phyloP scores from a whole-genome alignment of 805 yeast species.

The Komagataella kurtzmanii region DNA sequence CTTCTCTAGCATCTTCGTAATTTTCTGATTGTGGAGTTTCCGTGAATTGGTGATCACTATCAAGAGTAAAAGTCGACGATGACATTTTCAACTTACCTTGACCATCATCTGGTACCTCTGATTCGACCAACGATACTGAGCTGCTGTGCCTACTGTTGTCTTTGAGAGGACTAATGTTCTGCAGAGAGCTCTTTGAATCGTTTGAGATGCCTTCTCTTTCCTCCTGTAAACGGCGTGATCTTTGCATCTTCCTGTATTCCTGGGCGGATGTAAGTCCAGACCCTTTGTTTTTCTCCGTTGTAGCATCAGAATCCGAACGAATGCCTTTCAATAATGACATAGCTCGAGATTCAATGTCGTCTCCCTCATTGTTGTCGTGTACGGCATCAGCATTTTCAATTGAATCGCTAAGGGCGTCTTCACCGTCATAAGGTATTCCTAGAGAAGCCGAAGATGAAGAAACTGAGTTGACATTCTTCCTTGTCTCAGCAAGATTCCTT shows the following conservation, averaged over 20 bases:
- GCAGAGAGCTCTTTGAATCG: background rate
- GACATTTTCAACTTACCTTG: background rate
- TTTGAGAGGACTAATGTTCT: background rate
- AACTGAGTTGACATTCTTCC: conserved; percentile 7
- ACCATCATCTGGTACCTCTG: background rate
- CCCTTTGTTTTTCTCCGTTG: conserved; percentile 12
- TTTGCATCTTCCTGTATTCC: conserved; percentile 27
- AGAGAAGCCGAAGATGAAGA: conserved; percentile 1
- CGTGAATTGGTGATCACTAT: background rate
- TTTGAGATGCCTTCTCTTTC: conserved; percentile 9
- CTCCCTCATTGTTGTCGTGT: conserved; percentile 17
- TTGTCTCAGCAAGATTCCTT: conserved; percentile 26
- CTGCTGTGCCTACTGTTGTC: background rate
- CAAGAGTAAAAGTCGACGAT: background rate
- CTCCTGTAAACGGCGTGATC: conserved; percentile 4
- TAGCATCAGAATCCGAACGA: conserved; percentile 19
- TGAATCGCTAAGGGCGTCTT: conserved; percentile 1
- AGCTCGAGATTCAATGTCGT: conserved; percentile 42
- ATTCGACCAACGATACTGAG: background rate
- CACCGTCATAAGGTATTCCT: conserved; percentile 1
- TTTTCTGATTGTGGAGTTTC: background rate
- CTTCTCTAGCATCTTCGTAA: background rate
- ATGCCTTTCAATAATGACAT: conserved; percentile 49
- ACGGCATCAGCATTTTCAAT: background rate
- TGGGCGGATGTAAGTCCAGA: conserved; percentile 25